Base-by-base conservation (phyloP, 1,139 yeast genomes). In the Trichomonascaceae sp. region DNA sequence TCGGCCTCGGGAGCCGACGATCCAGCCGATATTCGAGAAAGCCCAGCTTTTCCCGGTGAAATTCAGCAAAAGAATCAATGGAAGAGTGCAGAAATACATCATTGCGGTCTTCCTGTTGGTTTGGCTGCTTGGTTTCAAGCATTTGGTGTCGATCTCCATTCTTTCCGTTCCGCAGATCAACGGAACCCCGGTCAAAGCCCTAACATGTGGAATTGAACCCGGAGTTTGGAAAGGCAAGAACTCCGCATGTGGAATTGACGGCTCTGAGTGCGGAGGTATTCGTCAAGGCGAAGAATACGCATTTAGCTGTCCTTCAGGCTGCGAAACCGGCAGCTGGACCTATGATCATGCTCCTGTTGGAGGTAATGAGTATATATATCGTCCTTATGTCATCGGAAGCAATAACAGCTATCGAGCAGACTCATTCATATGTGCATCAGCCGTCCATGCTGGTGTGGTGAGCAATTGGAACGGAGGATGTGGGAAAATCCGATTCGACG, bases 371-470 rank as follows among this genome's bases (percentile, higher is more conserved):
- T 74, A 87, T 41, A 86, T 87, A 62, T 87, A 91, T 64, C 70
- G 84, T 53, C 87, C 89, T 1, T 87, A 76, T 63, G 81, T 83
- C 43, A 79, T 91, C 45, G 97, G 97, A 1, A 93, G 87, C 0
- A 62, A 72, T 19, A 67, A 68, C n/a, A 59, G 90, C 0, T 93
- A 89, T 64, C 75, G 99, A 57, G 93, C 89, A 0, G 99, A 93
- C 69, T 87, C 96, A 0, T 90, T 75, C 64, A 84, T 93, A 0
- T 93, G 99, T 69, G 95, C 91, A 0, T 85, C 97, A 1, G 98
- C 95, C 0, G 81, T 87, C 2, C 96, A 91, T 67, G 84, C 91
- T 1, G 97, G 97, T 0, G 65, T 83, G 0, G 72, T 90, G 1
- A 83, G 95, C 1, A 85, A 93, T 20, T 66, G 76, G 46, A 72